Evolutionary conservation across 495 filamentous ascomycete genomes (phyloP).

Genomic region (Ascodesmis nigricans): DNA sequence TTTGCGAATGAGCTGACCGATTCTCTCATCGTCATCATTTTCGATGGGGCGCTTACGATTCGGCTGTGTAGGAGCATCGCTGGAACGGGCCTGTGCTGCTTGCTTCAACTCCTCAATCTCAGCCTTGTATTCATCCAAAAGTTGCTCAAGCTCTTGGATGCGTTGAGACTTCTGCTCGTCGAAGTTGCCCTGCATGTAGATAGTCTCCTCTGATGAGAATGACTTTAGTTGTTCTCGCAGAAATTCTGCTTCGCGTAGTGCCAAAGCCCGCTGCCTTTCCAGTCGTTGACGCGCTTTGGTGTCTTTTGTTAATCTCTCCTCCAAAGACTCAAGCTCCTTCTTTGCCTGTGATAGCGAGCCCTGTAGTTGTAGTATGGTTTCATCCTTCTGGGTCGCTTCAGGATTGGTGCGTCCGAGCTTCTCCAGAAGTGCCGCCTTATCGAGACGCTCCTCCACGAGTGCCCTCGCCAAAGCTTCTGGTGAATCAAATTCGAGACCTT

Average conservation of each 20-base stretch:
- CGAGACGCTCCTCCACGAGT: conserved; percentile 57
- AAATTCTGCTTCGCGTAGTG: conserved; percentile 80
- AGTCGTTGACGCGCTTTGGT: conserved; percentile 41
- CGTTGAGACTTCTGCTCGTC: conserved; percentile 55
- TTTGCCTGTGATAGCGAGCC: conserved; percentile 37
- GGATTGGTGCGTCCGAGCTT: conserved; percentile 55
- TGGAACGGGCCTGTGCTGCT: conserved; percentile 39
- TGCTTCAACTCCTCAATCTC: conserved; percentile 54
- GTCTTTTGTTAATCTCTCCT: conserved; percentile 25
- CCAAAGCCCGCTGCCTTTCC: conserved; percentile 66
- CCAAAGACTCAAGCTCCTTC: conserved; percentile 48
- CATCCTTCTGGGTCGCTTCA: conserved; percentile 60
- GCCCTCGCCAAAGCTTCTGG: conserved; percentile 76
- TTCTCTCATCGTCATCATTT: conserved; percentile 47
- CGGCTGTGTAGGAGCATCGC: conserved; percentile 15
- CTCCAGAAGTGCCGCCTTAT: conserved; percentile 54
- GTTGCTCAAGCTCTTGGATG: conserved; percentile 57
- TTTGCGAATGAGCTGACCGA: conserved; percentile 65
- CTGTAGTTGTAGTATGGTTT: conserved; percentile 48
- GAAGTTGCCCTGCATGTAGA: conserved; percentile 54
- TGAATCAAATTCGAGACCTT: conserved; percentile 54
- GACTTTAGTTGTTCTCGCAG: conserved; percentile 79
- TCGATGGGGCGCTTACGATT: conserved; percentile 38
- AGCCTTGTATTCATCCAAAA: conserved; percentile 72
- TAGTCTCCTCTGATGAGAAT: conserved; percentile 72